Evolutionary conservation across 257 asterid genomes (phyloP).

Genomic region (Buddleja alternifolia): DNA sequence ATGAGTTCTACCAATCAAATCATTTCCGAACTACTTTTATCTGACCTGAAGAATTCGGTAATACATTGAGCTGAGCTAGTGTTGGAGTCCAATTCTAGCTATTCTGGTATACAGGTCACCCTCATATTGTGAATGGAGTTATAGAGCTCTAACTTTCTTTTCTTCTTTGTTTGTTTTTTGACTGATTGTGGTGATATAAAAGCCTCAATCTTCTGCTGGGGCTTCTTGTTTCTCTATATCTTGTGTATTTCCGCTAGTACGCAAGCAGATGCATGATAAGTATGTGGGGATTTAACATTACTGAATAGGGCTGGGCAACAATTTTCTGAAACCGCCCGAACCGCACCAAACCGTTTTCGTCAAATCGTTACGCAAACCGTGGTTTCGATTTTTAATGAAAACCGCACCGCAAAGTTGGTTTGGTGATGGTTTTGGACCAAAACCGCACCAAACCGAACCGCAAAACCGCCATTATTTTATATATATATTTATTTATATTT

Average conservation of each 20-base stretch:
- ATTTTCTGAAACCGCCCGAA: too few relatives aligned
- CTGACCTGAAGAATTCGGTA: conserved; percentile 4
- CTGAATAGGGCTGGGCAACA: too few relatives aligned
- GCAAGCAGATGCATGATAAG: conserved; percentile 8
- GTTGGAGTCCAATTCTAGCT: conserved; percentile 3
- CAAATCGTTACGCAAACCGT: too few relatives aligned
- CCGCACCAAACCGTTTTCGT: too few relatives aligned
- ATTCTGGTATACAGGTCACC: conserved; percentile 1
- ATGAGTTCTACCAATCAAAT: conserved; percentile 15
- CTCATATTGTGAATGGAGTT: conserved; percentile 2
- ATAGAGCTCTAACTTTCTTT: not conserved
- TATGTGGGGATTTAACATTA: conserved; percentile 23
- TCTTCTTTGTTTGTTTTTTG: not conserved
- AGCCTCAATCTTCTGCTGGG: conserved; percentile 1
- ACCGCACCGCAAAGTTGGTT: too few relatives aligned
- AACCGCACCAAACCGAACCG: too few relatives aligned
- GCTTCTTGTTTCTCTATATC: conserved; percentile 5
- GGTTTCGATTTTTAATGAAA: too few relatives aligned
- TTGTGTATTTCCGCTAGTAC: not conserved
- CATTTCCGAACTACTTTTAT: not conserved
- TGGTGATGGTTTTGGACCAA: too few relatives aligned
- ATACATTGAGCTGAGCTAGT: conserved; percentile 1
- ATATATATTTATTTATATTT: too few relatives aligned
- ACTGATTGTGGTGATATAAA: not conserved
- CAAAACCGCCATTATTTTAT: too few relatives aligned